A percentile compares a stretch with the other conserved stretches of the same genome.
These are phyloP conservation scores for Lotus japonicus DNA, from an alignment of 306 rosid genomes.

Conservation along the genomic window DNA sequence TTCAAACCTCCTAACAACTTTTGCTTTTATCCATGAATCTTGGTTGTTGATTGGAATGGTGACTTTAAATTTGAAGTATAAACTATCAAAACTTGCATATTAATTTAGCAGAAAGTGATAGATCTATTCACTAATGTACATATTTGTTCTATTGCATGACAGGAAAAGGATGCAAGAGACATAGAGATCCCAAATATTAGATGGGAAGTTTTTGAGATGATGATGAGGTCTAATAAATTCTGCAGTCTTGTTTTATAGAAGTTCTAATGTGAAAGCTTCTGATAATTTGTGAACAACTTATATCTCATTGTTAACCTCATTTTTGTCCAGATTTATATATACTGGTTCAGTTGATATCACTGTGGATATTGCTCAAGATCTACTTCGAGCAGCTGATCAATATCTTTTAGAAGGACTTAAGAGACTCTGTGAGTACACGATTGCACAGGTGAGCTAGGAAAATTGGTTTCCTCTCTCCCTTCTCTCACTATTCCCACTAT, in stretches of 20 bases:
- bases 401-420: conserved; percentile 97
- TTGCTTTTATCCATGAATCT: not conserved
- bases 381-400: conserved; percentile 97
- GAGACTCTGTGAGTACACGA: conserved; percentile 88
- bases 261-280: conserved; percentile 13
- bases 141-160: conserved; percentile 29
- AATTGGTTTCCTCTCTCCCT: not conserved
- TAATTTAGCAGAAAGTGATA: conserved; percentile 4
- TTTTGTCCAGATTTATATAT: conserved; percentile 80
- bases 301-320: conserved; percentile 17
- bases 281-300: conserved; percentile 13
- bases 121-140: not conserved
- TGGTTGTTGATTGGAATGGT: conserved; percentile 4
- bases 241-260: not conserved
- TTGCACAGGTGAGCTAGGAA: conserved; percentile 71
- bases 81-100: not conserved
- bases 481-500: too few species aligned
- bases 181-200: conserved; percentile 96
- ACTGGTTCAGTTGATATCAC: conserved; percentile 87
- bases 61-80: not conserved
- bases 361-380: conserved; percentile 93
- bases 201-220: conserved; percentile 96
- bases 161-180: conserved; percentile 99
- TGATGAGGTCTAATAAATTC: conserved; percentile 74
- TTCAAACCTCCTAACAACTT: not conserved